Base-by-base conservation (phyloP, 495 filamentous ascomycete species). In the Podospora fimiseda region DNA sequence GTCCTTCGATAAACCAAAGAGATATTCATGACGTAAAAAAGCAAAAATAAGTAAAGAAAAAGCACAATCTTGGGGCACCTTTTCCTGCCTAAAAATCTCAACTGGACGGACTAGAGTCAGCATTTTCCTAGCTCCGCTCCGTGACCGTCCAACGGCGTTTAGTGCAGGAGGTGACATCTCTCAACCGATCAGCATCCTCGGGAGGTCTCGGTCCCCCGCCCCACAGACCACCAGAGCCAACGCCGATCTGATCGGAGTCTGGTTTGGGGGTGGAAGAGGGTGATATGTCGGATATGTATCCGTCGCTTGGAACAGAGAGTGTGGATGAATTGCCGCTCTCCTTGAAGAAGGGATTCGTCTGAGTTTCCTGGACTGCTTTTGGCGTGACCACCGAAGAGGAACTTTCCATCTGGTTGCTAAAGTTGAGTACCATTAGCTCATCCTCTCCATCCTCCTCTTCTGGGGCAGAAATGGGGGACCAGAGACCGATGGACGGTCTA, bases 141-240 rank as follows among this genome's bases (percentile, higher is more conserved):
- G 66, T 74, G 9, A 74, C 70, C 0, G 73, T 73, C 74, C 74
- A 77, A 42, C 73, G 64, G 47, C 74, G 58, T 54, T 77, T 77
- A 2, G 60, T 60, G 1, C n/a, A n/a, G n/a, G 60, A 59, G 23
- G 52, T 71, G 9, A 69, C 46, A 47, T 75, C 73, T 9, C 70
- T 60, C 13, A 61, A 43, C 14, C 52, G 47, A 19, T 74, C 71
- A 0, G 64, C 70, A 13, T 73, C 67, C 38, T 66, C 68, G 0
- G 67, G 64, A 15, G 65, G 68, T 37, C 57, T 56, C 0, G 66
- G 65, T 0, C 51, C 46, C 13, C 53, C 23, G 23, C 68, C 69
- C 73, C 73, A 74, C 0, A 75, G 63, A 1, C 71, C 71, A 11
- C 62, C 60, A 8, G 42, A 57, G 9, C 61, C 59, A 9, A 50